Evolutionary conservation across 495 filamentous ascomycete genomes (phyloP), one percentile per base, ranked within the genome.

Genomic region (Apiosordaria backusii): DNA sequence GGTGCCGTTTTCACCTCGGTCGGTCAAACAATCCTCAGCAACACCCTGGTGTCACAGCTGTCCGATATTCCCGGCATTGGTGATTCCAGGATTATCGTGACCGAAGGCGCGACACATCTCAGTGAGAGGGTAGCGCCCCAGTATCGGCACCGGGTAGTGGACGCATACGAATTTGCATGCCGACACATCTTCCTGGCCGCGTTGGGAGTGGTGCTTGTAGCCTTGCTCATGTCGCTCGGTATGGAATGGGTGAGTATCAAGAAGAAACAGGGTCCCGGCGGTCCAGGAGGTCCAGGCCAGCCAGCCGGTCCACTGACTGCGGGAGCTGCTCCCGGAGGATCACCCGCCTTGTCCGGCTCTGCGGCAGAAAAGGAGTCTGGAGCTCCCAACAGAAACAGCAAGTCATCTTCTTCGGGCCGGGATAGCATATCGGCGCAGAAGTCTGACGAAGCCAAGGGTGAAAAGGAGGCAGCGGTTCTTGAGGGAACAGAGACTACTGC

Each of bases 231-330:
- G 4, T 77, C 84, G 0, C 65, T 86, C 2, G 79, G 76, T 23
- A 84, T 89, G 80, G 86, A 89, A 71, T 89, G 86, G 86, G 82
- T 75, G 68, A 88, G 80, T 63, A 79, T 89, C 60, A 88, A 87
- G 75, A 81, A 77, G 72, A 70, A 45, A 45, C 62, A 66, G 21
- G 65, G 68, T 1, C 68, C 71, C 54, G 66, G 65, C 9, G 50
- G 64, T 13, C 68, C 72, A 2, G 35, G 13, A 1, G 35, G 35
- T 1, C 68, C 65, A 18, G 65, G 60, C 2, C 18, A 19, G 16
- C 3, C 57, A 40, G 24, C 57, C 15, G 61, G 18, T 3, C 50
- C 55, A 2, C 18, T 29, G 7, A 18, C 60, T 6, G 5, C 27
- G n/a, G 1, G 16, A 22, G 26, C 60, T 3, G 4, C 29, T 15